phyloP scores from a whole-genome alignment of 176 grass and related monocot species.

The Oryza rufipogon region DNA sequence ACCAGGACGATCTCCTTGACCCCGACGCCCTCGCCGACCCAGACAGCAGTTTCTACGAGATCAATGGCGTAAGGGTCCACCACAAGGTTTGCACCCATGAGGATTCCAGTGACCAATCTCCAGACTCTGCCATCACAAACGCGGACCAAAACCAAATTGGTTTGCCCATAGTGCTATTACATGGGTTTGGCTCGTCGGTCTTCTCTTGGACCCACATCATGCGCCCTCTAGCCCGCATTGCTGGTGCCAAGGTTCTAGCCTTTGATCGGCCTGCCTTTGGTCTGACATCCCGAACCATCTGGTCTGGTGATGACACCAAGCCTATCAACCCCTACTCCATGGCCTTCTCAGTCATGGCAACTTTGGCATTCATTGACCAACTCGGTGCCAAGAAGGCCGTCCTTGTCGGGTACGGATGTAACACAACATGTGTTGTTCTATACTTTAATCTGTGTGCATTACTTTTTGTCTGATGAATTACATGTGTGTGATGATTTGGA shows the following conservation, averaged over 20 bases:
- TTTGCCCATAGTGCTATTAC: slow-evolving; percentile 69
- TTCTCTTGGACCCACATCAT: slow-evolving; percentile 84
- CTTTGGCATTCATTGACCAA: slow-evolving; percentile 73
- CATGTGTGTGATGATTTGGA: slow-evolving; percentile 1
- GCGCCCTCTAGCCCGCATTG: slow-evolving; percentile 58
- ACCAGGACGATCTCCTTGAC: slow-evolving; percentile 81
- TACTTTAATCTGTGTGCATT: neutral
- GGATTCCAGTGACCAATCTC: slow-evolving; percentile 37
- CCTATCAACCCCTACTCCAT: slow-evolving; percentile 81
- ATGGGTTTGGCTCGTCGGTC: slow-evolving; percentile 86
- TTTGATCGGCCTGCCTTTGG: slow-evolving; percentile 92
- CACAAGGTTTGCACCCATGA: slow-evolving; percentile 75
- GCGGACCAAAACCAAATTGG: slow-evolving; percentile 1
- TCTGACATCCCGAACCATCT: slow-evolving; percentile 52
- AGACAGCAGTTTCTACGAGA: slow-evolving; percentile 85
- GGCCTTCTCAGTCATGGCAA: slow-evolving; percentile 76
- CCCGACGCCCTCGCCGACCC: slow-evolving; percentile 64
- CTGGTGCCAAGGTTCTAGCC: slow-evolving; percentile 76
- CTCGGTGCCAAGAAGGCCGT: slow-evolving; percentile 57
- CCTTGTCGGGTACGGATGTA: slow-evolving; percentile 64
- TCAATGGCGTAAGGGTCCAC: slow-evolving; percentile 73
- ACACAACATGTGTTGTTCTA: neutral
- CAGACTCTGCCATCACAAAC: neutral
- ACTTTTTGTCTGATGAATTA: neutral
- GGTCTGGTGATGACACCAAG: slow-evolving; percentile 44